Conservation (phyloP, 305 asterid species). For the Salvia sclarea region DNA sequence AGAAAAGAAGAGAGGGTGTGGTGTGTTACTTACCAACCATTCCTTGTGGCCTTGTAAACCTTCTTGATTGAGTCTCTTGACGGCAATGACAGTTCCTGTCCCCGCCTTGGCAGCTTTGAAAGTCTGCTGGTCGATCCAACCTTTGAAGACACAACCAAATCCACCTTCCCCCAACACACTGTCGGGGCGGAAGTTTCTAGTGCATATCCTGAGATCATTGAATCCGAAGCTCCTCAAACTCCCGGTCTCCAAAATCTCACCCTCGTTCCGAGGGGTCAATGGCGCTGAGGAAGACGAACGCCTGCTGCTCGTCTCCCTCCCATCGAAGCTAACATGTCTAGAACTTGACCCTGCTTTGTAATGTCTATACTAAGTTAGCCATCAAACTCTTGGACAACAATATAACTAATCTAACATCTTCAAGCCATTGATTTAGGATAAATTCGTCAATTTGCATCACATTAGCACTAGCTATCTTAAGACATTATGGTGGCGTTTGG, state of each 20-base stretch:
- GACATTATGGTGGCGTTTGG: not conserved
- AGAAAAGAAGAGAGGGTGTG: not conserved
- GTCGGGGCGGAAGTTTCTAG: constrained; percentile 84
- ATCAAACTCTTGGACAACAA: not conserved
- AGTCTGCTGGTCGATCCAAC: constrained; percentile 75
- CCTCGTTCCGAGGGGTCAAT: constrained; percentile 62
- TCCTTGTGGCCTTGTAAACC: constrained; percentile 87
- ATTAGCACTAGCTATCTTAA: not conserved
- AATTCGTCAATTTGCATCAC: too few relatives aligned
- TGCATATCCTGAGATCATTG: constrained; percentile 63
- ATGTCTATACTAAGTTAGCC: constrained; percentile 9
- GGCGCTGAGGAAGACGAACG: constrained; percentile 46
- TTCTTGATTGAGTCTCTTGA: constrained; percentile 76
- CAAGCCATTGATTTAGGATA: not conserved
- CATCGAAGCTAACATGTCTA: constrained; percentile 42
- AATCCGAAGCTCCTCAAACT: constrained; percentile 58
- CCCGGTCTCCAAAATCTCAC: constrained; percentile 55
- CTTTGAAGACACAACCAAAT: constrained; percentile 81
- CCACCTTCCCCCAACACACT: constrained; percentile 93
- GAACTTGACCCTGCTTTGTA: constrained; percentile 45
- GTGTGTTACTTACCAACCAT: constrained; percentile 70
- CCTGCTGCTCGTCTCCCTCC: constrained; percentile 49
- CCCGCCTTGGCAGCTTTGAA: constrained; percentile 78
- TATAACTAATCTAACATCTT: not conserved
- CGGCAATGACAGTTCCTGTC: constrained; percentile 79